Base-by-base conservation (phyloP, 1,139 yeast species). In the Zhuliangozyma parablackwelliae region DNA sequence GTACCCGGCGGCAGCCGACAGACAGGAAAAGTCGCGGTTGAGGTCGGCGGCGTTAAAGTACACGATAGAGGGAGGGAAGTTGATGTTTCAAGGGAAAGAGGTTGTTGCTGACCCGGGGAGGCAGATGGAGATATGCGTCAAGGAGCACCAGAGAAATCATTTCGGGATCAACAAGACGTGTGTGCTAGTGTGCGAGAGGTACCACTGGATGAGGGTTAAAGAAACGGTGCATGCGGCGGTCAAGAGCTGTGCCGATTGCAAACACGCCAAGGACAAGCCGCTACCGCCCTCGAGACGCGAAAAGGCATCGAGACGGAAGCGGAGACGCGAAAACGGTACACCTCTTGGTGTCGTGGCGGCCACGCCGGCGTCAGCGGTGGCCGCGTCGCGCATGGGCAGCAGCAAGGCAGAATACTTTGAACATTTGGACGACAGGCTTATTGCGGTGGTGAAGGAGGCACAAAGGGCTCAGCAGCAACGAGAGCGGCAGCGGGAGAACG, bases 121-220 rank as follows among this genome's bases (percentile, higher is more conserved):
- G 38, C 97, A 90, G 61, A 57, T 83, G 34, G 81, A 78, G 44
- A 80, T 90, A 27, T 87, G 92, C 32, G 71, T 78, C n/a, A 82
- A 79, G 34, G 61, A 78, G 11, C 97, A 90, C 56, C 54, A 72
- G 46, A 64, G 75, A 12, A 75, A 75, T 38, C 97, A 89, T 54
- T 84, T 83, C 6, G 97, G 97, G n/a, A 88, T 92, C 43, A 92
- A 92, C 59, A 85, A 82, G 51, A 82, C 95, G 1, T 89, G 97
- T 0, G 68, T 92, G 0, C 65, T 74, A 28, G 78, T 92, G 16
- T 76, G 94, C 1, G 94, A 85, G 45, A 75, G 77, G 47, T 92
- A 83, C 51, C 95, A 88, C 56, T 92, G 97, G 97, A 77, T 89
- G 1, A 75, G 95, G 35, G 85, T 92, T 44, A 90, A 92, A 59